Evolutionary conservation across 2,329 filamentous ascomycete genomes (phyloP).

Genomic region (Trichoderma simmonsii): DNA sequence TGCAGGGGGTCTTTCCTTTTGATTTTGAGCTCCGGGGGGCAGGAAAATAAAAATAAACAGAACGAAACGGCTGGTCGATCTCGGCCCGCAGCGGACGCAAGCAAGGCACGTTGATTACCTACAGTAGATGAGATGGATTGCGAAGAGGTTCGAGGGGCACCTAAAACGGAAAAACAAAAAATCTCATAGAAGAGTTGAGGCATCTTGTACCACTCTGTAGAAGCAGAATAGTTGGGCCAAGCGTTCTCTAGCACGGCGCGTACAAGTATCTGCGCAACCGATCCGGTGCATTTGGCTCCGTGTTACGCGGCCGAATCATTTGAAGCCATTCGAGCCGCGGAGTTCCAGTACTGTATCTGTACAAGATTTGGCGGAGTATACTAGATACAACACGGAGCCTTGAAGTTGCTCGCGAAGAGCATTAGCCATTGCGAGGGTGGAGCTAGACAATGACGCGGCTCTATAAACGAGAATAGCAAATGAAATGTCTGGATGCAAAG

Average conservation of each 20-base stretch:
- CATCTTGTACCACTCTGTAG: conserved; percentile 2
- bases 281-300: background rate
- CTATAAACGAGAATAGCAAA: background rate
- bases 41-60: background rate
- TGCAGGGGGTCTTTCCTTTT: background rate
- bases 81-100: background rate
- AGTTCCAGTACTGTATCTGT: background rate
- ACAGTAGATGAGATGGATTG: background rate
- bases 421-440: background rate
- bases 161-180: background rate
- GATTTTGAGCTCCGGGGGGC: background rate
- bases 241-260: background rate
- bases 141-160: background rate
- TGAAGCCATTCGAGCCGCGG: background rate
- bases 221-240: background rate
- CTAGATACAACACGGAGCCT: background rate
- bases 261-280: background rate
- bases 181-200: conserved; percentile 2
- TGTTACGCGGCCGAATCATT: background rate
- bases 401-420: background rate
- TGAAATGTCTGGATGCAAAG: background rate
- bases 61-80: background rate
- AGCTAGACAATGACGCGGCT: background rate
- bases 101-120: background rate
- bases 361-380: background rate